A percentile compares a stretch with the other conserved stretches of the same genome.
Conservation (phyloP, 2,329 filamentous ascomycete genomes). For the Clarireedia paspali region DNA sequence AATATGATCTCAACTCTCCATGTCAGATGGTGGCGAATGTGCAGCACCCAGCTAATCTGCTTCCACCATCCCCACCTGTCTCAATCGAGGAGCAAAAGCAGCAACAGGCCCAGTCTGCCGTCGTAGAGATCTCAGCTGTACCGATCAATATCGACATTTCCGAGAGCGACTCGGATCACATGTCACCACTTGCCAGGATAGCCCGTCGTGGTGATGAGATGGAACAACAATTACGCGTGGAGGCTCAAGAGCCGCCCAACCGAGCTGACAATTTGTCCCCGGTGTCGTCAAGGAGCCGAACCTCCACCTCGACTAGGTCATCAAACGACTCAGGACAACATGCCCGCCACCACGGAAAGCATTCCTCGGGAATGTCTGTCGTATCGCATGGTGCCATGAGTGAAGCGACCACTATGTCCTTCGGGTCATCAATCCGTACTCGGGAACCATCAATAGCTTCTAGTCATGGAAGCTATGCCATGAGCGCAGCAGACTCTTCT, state of each 20-base stretch:
- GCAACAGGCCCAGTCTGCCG: slow-evolving; percentile 16
- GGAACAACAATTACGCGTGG: slow-evolving; percentile 19
- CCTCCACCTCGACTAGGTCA: slow-evolving; percentile 41
- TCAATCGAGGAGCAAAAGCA: slow-evolving; percentile 65
- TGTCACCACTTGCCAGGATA: slow-evolving; percentile 69
- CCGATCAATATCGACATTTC: slow-evolving; percentile 53
- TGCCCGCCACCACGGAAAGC: slow-evolving; percentile 25
- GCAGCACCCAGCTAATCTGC: slow-evolving; percentile 71
- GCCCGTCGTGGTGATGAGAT: slow-evolving; percentile 56
- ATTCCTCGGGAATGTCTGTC: slow-evolving; percentile 32
- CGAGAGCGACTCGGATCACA: slow-evolving; percentile 68
- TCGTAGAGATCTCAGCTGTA: slow-evolving; percentile 37
- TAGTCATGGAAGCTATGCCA: slow-evolving; percentile 48
- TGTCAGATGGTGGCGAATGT: slow-evolving; percentile 76
- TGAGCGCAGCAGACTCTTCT: slow-evolving; percentile 35
- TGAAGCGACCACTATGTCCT: slow-evolving; percentile 62
- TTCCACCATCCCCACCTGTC: slow-evolving; percentile 76
- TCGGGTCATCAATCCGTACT: slow-evolving; percentile 48
- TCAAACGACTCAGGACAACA: slow-evolving; percentile 47
- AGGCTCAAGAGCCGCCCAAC: slow-evolving; percentile 20
- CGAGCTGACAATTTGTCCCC: slow-evolving; percentile 27
- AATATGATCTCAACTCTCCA: slow-evolving; percentile 85
- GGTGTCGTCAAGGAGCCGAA: slow-evolving; percentile 28
- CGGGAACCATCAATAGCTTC: slow-evolving; percentile 27
- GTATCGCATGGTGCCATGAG: slow-evolving; percentile 45